Conservation (phyloP, 2,329 filamentous ascomycete species). For the Botryotinia globosa region DNA sequence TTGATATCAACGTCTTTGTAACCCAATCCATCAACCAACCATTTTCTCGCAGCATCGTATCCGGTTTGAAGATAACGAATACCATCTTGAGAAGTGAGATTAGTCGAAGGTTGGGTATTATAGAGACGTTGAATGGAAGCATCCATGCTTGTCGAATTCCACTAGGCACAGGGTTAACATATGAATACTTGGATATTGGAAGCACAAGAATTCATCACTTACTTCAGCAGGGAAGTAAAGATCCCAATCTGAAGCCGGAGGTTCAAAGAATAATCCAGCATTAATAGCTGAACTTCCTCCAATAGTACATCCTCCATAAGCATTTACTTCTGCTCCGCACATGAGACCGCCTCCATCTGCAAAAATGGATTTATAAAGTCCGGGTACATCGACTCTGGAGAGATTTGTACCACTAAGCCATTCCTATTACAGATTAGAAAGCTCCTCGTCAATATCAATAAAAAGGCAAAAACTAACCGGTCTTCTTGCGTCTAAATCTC, state of each 20-base stretch:
- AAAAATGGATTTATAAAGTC: slow-evolving; percentile 51
- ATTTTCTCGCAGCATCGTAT: slow-evolving; percentile 47
- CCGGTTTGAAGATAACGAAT: slow-evolving; percentile 48
- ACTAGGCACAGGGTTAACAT: slow-evolving; percentile 30
- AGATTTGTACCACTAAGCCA: slow-evolving; percentile 50
- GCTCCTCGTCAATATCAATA: neutral
- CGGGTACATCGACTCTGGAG: slow-evolving; percentile 53
- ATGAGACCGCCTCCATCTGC: slow-evolving; percentile 41
- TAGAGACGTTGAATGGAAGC: slow-evolving; percentile 47
- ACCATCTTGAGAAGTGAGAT: slow-evolving; percentile 45
- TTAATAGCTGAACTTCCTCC: slow-evolving; percentile 54
- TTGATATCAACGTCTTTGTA: slow-evolving; percentile 50
- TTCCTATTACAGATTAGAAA: neutral
- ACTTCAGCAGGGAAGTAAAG: slow-evolving; percentile 45
- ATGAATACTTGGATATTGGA: neutral
- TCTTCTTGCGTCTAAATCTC: slow-evolving; percentile 40
- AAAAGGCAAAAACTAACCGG: slow-evolving; percentile 34
- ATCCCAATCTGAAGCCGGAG: slow-evolving; percentile 52
- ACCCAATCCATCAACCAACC: slow-evolving; percentile 50
- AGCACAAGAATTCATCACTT: neutral
- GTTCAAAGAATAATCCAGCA: slow-evolving; percentile 52
- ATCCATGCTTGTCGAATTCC: slow-evolving; percentile 50
- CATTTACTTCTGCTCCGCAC: slow-evolving; percentile 44
- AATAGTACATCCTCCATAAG: slow-evolving; percentile 50
- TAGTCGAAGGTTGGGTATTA: slow-evolving; percentile 44